Conservation (phyloP, 257 asterid species). For the Rehmannia glutinosa region DNA sequence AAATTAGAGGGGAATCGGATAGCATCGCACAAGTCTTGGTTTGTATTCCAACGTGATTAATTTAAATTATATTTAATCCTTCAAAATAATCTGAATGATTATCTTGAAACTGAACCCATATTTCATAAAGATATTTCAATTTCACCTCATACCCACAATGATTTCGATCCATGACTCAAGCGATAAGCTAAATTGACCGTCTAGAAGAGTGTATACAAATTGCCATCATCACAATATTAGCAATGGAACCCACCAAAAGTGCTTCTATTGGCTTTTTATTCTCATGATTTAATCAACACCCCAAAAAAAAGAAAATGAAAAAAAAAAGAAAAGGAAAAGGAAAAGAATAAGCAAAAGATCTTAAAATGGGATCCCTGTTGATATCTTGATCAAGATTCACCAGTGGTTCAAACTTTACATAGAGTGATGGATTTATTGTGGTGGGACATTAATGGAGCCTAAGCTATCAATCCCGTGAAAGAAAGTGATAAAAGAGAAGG, state of each 20-base stretch:
- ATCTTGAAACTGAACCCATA: too few relatives aligned
- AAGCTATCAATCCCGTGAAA: constrained; percentile 34
- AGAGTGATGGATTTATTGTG: constrained; percentile 27
- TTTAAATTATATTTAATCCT: too few relatives aligned
- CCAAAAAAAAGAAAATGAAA: neutral
- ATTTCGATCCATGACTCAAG: too few relatives aligned
- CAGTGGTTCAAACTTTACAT: constrained; percentile 36
- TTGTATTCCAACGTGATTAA: too few relatives aligned
- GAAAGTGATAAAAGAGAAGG: constrained; percentile 1
- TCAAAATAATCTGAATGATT: too few relatives aligned
- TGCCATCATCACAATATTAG: neutral
- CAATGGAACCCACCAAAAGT: constrained; percentile 5
- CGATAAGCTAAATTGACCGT: neutral
- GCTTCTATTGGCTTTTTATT: constrained; percentile 6
- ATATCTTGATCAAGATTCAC: constrained; percentile 5
- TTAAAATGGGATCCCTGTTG: constrained; percentile 17
- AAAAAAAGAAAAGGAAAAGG: neutral
- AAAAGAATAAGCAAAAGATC: neutral
- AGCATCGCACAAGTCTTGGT: too few relatives aligned
- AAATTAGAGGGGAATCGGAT: too few relatives aligned
- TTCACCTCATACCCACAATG: too few relatives aligned
- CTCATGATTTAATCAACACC: constrained; percentile 15
- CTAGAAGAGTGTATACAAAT: neutral
- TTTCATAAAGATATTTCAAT: too few relatives aligned
- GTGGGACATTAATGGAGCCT: constrained; percentile 22